phyloP scores from a whole-genome alignment of 176 grass and related monocot species.

The Triticum dicoccoides region DNA sequence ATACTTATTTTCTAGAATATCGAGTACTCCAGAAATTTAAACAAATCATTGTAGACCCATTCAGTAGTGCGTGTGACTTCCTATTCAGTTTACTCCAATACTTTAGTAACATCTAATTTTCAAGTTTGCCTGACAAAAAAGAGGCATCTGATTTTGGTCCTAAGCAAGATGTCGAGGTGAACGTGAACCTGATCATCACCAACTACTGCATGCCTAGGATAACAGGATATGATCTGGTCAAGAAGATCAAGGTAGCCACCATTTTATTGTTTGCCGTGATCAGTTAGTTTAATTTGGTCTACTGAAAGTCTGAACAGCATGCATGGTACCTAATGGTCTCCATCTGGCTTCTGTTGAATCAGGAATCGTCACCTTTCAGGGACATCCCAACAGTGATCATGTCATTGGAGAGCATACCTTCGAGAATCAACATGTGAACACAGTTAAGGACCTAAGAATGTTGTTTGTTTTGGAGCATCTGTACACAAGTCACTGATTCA shows the following conservation, averaged over 20 bases:
- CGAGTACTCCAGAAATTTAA: no score
- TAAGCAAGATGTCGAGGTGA: slow-evolving; percentile 68
- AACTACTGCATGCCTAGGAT: slow-evolving; percentile 97
- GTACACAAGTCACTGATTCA: no score
- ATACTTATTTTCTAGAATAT: no score
- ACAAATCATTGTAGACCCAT: no score
- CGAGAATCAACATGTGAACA: slow-evolving; percentile 85
- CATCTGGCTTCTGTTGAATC: slow-evolving; percentile 18
- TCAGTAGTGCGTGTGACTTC: no score
- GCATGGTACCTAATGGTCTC: neutral
- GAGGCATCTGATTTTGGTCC: neutral
- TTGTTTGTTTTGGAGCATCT: neutral
- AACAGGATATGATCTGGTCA: slow-evolving; percentile 91
- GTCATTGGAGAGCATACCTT: slow-evolving; percentile 94
- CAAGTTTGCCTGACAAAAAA: no score
- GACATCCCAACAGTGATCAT: slow-evolving; percentile 94
- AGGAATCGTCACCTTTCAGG: slow-evolving; percentile 74
- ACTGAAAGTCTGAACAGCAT: neutral
- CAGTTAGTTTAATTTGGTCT: neutral
- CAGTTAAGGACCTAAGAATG: neutral
- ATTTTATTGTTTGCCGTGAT: neutral
- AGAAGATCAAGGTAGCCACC: slow-evolving; percentile 75
- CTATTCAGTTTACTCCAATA: no score
- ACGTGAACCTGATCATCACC: slow-evolving; percentile 92
- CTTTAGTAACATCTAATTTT: no score